A percentile compares a stretch with the other conserved stretches of the same genome.
phyloP scores from a whole-genome alignment of 345 rosid species.

The Rhodamnia argentea region DNA sequence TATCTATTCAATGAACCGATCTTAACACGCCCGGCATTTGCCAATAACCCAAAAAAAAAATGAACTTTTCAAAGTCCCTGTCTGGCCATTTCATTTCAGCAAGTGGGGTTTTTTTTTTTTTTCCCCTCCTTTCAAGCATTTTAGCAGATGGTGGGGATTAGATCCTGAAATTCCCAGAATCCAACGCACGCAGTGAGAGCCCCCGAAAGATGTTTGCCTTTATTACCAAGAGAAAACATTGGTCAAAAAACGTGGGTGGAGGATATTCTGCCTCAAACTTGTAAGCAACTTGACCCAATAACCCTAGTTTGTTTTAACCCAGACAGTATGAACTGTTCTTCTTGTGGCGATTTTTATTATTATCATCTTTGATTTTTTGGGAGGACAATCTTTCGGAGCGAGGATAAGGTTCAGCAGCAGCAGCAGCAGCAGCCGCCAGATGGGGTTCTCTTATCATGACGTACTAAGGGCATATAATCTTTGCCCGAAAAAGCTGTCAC shows the following conservation, averaged over 20 bases:
- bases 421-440: neutral
- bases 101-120: constrained; percentile 11
- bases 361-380: neutral
- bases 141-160: constrained; percentile 31
- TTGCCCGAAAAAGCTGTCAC: neutral
- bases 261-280: neutral
- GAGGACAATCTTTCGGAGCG: neutral
- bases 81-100: neutral
- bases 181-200: neutral
- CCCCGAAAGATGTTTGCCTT: neutral
- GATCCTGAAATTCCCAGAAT: constrained; percentile 18
- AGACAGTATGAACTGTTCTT: neutral
- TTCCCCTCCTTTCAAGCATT: constrained; percentile 7
- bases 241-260: neutral
- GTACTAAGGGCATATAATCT: neutral
- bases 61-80: neutral
- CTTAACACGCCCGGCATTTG: neutral
- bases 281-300: neutral
- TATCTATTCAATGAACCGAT: neutral
- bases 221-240: neutral
- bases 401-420: neutral
- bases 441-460: neutral
- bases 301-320: neutral
- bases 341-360: neutral
- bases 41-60: neutral